phyloP scores from a whole-genome alignment of 2,329 filamentous ascomycete species.

The Fusarium compactum region DNA sequence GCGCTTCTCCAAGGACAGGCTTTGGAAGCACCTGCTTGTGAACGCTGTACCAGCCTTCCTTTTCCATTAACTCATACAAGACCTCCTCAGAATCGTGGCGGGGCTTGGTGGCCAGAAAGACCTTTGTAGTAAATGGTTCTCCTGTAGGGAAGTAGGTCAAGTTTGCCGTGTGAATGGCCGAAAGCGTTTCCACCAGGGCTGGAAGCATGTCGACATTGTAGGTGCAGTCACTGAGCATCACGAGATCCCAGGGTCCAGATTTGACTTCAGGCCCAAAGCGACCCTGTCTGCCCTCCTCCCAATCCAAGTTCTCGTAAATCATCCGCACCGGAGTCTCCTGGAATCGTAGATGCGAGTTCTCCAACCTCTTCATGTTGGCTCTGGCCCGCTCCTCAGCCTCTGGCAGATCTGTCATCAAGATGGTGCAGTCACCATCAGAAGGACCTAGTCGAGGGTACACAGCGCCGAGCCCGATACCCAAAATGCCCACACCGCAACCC shows the following conservation, averaged over 20 bases:
- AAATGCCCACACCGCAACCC: conserved; percentile 67
- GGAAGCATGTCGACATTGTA: conserved; percentile 70
- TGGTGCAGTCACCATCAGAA: conserved; percentile 44
- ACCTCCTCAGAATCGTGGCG: conserved; percentile 65
- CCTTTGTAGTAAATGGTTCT: conserved; percentile 52
- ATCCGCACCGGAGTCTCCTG: conserved; percentile 47
- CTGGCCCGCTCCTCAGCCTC: conserved; percentile 64
- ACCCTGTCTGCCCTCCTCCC: conserved; percentile 64
- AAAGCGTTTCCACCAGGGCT: conserved; percentile 65
- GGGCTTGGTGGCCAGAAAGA: conserved; percentile 68
- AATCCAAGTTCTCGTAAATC: conserved; percentile 68
- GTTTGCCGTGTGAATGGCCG: conserved; percentile 59
- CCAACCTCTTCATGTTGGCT: conserved; percentile 59
- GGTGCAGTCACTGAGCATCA: conserved; percentile 70
- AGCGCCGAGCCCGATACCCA: conserved; percentile 63
- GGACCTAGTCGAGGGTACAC: conserved; percentile 46
- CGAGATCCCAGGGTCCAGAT: conserved; percentile 62
- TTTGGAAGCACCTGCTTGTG: conserved; percentile 59
- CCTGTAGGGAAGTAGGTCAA: conserved; percentile 31
- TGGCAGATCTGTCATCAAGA: conserved; percentile 67
- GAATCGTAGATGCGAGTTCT: conserved; percentile 26
- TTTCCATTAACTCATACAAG: conserved; percentile 61
- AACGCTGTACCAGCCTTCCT: conserved; percentile 58
- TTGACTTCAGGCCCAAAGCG: conserved; percentile 57
- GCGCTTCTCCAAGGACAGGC: conserved; percentile 59